Base-by-base conservation (phyloP, 441 rosid genomes). In the Mallotus repandus region DNA sequence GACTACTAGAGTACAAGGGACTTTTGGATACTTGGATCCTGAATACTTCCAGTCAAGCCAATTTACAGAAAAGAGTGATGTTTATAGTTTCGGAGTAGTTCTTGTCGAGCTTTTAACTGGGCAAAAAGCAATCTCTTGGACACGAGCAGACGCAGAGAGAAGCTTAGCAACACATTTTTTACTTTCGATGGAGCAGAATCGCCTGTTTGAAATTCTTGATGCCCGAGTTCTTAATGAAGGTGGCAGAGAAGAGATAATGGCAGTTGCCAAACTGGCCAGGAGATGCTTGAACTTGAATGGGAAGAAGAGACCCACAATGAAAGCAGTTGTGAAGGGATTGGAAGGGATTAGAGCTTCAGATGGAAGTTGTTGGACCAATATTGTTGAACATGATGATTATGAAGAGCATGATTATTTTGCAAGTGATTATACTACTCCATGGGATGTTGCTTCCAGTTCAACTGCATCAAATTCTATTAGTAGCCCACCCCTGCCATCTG, bases 11-110 rank as follows among this genome's bases (percentile, higher is more conserved):
- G 53, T 57, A 69, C 63, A 56, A 69, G 72, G 72, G 15, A 69
- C 63, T 14, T 56, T 69, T 9, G 72, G 72, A 19, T 69, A 69
- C 38, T 38, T 68, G 14, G 71, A 68, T 57, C 71, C 71, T 6
- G 71, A 68, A 35, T 68, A 68, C 14, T 68, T 69, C 14, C 72
- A 54, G n/a, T 68, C 62, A 35, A 55, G 72, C 7, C 63, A 68
- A 21, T 68, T 68, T 12, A 68, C 71, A 35, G 71, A 67, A 35
- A 68, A 68, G 61, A 68, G 71, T 8, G 72, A 68, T 32, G 71
- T 68, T 32, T 68, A 68, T 38, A 68, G 71, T 46, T 68, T 69
- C 7, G 72, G 63, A 13, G 72, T 56, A n/a, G 72, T 56, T 41
- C 63, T 69, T 19, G 63, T 69, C 9, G 72, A 69, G 64, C 72